phyloP scores from a whole-genome alignment of 371 early-diverging fungal species.

The Nematocida ausubeli region DNA sequence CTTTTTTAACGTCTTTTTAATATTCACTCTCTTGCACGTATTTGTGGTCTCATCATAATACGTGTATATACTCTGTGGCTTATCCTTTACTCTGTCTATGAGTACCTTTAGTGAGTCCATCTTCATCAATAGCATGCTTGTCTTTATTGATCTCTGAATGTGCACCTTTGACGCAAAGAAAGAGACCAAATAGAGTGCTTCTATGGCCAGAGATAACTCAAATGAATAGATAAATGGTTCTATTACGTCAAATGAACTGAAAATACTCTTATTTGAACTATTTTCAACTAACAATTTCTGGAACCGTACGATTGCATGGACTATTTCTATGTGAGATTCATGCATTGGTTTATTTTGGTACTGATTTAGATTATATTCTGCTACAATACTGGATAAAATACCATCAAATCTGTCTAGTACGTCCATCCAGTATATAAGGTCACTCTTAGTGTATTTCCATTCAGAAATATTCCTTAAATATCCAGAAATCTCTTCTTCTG shows the following conservation, averaged over 20 bases:
- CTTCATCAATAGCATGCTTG: constrained; percentile 22
- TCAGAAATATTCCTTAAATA: constrained; percentile 19
- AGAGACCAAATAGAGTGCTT: constrained; percentile 33
- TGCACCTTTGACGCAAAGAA: constrained; percentile 49
- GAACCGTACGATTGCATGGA: constrained; percentile 24
- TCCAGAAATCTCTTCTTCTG: not conserved
- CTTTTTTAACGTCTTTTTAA: constrained; percentile 36
- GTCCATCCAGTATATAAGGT: constrained; percentile 45
- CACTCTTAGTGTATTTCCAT: constrained; percentile 30
- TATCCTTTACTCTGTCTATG: constrained; percentile 5
- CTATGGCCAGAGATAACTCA: constrained; percentile 33
- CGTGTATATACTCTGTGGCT: constrained; percentile 5
- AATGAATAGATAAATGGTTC: constrained; percentile 31
- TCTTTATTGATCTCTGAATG: constrained; percentile 40
- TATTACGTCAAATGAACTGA: constrained; percentile 41
- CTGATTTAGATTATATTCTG: not conserved
- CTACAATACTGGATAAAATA: not conserved
- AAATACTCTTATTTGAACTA: constrained; percentile 44
- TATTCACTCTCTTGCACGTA: not conserved
- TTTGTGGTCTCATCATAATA: constrained; percentile 39
- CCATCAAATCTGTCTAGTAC: constrained; percentile 40
- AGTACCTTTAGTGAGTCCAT: constrained; percentile 26
- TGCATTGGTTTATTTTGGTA: constrained; percentile 22
- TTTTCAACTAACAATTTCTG: constrained; percentile 40
- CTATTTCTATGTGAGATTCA: constrained; percentile 5